phyloP scores from a whole-genome alignment of 2,329 filamentous ascomycete genomes.

The Trichoderma koningii region DNA sequence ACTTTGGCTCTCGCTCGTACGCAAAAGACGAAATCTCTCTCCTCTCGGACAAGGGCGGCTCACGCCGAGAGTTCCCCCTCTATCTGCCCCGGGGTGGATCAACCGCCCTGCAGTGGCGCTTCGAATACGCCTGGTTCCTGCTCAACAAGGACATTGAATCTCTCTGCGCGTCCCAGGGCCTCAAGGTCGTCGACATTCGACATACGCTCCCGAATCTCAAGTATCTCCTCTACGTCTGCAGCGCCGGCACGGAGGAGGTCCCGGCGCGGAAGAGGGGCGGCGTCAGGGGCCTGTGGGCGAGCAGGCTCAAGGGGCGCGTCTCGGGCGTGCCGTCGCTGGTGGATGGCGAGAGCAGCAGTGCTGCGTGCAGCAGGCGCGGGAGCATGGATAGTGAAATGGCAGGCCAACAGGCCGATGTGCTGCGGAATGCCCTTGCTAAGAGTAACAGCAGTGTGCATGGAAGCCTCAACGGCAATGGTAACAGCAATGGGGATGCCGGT shows the following conservation, averaged over 20 bases:
- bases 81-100: constrained; percentile 65
- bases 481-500: constrained; percentile 7
- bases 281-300: constrained; percentile 59
- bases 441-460: constrained; percentile 18
- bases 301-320: constrained; percentile 46
- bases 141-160: constrained; percentile 92
- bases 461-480: constrained; percentile 28
- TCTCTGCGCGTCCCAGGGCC: constrained; percentile 63
- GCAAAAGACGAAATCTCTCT: constrained; percentile 74
- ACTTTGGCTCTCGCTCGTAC: constrained; percentile 71
- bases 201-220: constrained; percentile 93
- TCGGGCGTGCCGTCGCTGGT: constrained; percentile 36
- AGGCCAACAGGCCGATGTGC: constrained; percentile 46
- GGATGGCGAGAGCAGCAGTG: constrained; percentile 42
- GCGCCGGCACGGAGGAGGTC: constrained; percentile 69
- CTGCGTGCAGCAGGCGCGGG: constrained; percentile 45
- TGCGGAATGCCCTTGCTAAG: constrained; percentile 42
- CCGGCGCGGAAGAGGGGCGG: constrained; percentile 64
- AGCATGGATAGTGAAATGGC: constrained; percentile 48
- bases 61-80: constrained; percentile 75
- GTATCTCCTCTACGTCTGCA: constrained; percentile 86
- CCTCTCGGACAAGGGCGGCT: constrained; percentile 48
- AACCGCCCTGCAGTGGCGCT: constrained; percentile 76
- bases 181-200: constrained; percentile 84
- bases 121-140: constrained; percentile 96